Percentiles rank a stretch among this genome's conserved stretches.
Conservation (phyloP, 805 yeast species). For the Zygoascus biomembranicola region DNA sequence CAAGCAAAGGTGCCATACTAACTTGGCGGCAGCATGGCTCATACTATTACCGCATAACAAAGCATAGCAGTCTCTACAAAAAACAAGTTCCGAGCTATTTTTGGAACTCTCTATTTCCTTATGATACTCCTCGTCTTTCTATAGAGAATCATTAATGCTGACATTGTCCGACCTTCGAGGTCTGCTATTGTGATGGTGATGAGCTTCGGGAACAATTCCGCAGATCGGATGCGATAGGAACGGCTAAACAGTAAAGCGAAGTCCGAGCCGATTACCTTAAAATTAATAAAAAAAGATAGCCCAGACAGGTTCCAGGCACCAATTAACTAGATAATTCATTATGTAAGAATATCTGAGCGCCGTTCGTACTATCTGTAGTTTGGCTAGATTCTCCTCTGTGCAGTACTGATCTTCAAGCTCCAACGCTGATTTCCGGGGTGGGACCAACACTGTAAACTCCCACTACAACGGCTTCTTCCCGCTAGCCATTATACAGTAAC, state of each 20-base stretch:
- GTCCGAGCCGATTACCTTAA: not conserved
- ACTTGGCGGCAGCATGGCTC: no score
- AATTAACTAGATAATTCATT: not conserved
- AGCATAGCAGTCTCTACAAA: not conserved
- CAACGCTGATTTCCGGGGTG: no score
- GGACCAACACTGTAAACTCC: no score
- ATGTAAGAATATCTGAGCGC: not conserved
- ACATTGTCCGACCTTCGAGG: not conserved
- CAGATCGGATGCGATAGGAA: not conserved
- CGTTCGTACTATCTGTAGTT: no score
- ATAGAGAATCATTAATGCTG: not conserved
- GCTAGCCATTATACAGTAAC: no score
- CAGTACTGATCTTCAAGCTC: no score
- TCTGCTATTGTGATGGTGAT: not conserved
- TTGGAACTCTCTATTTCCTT: not conserved
- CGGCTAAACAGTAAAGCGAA: not conserved
- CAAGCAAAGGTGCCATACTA: not conserved
- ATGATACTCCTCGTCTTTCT: not conserved
- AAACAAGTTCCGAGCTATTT: not conserved
- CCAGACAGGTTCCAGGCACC: no score
- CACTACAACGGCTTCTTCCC: no score
- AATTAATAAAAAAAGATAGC: not conserved
- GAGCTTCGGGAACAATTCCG: not conserved
- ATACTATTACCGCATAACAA: not conserved
- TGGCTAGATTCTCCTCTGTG: no score